Evolutionary conservation across 2,329 filamentous ascomycete species (phyloP).

Genomic region (Talaromyces piceae): DNA sequence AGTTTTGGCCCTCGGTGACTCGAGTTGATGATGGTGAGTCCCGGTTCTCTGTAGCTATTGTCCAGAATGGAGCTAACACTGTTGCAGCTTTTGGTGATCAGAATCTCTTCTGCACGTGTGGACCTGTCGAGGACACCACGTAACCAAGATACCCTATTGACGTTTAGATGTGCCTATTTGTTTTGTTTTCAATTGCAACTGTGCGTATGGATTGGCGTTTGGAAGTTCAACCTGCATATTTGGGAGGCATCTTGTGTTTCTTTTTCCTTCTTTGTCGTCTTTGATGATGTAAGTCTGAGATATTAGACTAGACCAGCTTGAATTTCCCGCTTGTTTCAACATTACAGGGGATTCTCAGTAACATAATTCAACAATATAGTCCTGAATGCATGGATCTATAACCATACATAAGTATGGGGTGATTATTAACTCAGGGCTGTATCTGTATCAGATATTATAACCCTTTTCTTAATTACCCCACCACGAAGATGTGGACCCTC

Average conservation of each 20-base stretch:
- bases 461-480: background rate
- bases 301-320: conserved; percentile 3
- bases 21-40: conserved; percentile 80
- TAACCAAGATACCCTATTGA: conserved; percentile 28
- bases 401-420: background rate
- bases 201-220: conserved; percentile 1
- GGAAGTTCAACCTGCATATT: background rate
- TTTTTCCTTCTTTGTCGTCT: background rate
- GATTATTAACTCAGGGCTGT: background rate
- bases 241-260: background rate
- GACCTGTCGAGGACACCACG: conserved; percentile 61
- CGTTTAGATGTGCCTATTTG: background rate
- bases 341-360: background rate
- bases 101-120: conserved; percentile 92
- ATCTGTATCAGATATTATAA: background rate
- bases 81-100: conserved; percentile 71
- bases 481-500: background rate
- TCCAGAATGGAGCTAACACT: conserved; percentile 17
- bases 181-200: background rate
- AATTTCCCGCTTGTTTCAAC: background rate
- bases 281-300: background rate
- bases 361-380: background rate
- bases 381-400: too few species aligned
- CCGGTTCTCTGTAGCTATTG: background rate
- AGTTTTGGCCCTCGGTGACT: conserved; percentile 90